phyloP scores from a whole-genome alignment of 2,329 filamentous ascomycete species.

The Aspergillus neotritici region DNA sequence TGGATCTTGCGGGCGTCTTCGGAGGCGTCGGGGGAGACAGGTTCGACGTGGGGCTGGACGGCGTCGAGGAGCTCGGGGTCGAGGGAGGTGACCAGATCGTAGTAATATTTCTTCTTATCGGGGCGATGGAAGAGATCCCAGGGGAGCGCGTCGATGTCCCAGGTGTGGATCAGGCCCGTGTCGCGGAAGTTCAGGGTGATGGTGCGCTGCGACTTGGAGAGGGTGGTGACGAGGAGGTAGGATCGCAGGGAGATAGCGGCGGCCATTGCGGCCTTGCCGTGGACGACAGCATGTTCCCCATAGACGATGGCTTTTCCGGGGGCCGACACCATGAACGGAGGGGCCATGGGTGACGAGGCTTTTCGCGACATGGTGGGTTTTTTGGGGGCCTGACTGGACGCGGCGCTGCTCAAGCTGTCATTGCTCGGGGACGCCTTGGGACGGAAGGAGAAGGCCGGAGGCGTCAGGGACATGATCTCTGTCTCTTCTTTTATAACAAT shows the following conservation, averaged over 20 bases:
- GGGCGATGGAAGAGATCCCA: slow-evolving; percentile 77
- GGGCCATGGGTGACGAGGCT: slow-evolving; percentile 59
- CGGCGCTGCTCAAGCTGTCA: slow-evolving; percentile 11
- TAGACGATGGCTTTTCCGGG: slow-evolving; percentile 98
- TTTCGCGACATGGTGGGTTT: slow-evolving; percentile 30
- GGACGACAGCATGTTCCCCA: slow-evolving; percentile 95
- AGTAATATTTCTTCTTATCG: slow-evolving; percentile 89
- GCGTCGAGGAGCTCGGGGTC: slow-evolving; percentile 76
- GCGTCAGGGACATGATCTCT: too few species aligned
- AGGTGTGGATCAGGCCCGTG: slow-evolving; percentile 81
- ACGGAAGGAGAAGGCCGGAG: slow-evolving; percentile 11
- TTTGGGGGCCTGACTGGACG: slow-evolving; percentile 5
- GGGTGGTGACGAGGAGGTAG: slow-evolving; percentile 89
- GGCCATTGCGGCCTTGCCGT: slow-evolving; percentile 93
- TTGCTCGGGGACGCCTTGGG: slow-evolving; percentile 9
- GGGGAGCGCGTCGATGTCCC: slow-evolving; percentile 87
- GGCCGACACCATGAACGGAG: slow-evolving; percentile 94
- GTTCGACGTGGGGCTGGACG: slow-evolving; percentile 69
- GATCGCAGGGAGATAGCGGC: slow-evolving; percentile 92
- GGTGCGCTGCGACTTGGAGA: slow-evolving; percentile 85
- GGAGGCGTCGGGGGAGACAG: slow-evolving; percentile 61
- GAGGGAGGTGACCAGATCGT: slow-evolving; percentile 76
- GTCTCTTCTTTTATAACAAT: background rate
- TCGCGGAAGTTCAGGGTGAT: slow-evolving; percentile 87
- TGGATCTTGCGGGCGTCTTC: slow-evolving; percentile 78